phyloP scores from a whole-genome alignment of 2,329 filamentous ascomycete species.

The Verticillium nonalfalfae region DNA sequence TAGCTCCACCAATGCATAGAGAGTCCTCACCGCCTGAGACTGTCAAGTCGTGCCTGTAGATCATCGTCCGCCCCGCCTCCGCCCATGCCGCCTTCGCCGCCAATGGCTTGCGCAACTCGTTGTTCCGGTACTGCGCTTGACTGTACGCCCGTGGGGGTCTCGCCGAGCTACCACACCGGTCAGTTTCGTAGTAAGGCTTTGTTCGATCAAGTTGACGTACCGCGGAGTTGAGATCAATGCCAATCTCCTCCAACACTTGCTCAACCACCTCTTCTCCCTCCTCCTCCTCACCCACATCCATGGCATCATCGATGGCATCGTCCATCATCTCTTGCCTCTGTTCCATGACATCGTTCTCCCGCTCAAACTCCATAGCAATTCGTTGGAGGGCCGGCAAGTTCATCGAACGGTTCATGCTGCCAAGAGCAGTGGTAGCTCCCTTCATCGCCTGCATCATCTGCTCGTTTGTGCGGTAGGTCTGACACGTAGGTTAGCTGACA shows the following conservation, averaged over 20 bases:
- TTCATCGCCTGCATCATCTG: conserved; percentile 99
- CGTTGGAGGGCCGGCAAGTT: conserved; percentile 91
- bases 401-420: conserved; percentile 97
- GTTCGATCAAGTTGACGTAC: conserved; percentile 46
- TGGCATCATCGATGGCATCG: conserved; percentile 95
- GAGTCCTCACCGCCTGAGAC: conserved; percentile 54
- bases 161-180: conserved; percentile 63
- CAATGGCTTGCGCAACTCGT: conserved; percentile 80
- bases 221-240: conserved; percentile 82
- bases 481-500: not conserved
- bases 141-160: conserved; percentile 81
- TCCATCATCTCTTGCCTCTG: conserved; percentile 99
- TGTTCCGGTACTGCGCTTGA: conserved; percentile 66
- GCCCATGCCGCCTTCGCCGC: conserved; percentile 43
- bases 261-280: conserved; percentile 97
- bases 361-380: conserved; percentile 98
- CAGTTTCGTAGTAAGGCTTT: conserved; percentile 10
- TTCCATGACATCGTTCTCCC: conserved; percentile 99
- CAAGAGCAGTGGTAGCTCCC: conserved; percentile 84
- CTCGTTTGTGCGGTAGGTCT: conserved; percentile 97
- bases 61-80: conserved; percentile 79
- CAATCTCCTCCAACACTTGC: conserved; percentile 94
- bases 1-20: not conserved
- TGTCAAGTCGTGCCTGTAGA: conserved; percentile 87
- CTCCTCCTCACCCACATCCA: conserved; percentile 83